Evolutionary conservation across 257 asterid species (phyloP).

Genomic region (Solanum gandarillasii): DNA sequence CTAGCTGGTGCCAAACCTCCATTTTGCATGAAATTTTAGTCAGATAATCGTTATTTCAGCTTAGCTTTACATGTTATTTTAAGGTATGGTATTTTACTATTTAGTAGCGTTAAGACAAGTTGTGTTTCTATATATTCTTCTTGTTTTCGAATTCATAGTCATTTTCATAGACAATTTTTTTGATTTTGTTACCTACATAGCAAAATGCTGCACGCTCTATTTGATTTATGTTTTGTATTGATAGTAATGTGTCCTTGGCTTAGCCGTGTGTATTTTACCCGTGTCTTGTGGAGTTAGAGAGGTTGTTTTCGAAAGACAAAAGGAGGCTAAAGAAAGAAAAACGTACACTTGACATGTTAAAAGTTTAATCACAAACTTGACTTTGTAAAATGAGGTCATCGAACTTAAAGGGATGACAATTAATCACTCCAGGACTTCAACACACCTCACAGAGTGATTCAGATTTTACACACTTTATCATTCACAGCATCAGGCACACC

Average conservation of each 20-base stretch:
- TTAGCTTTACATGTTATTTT: background rate
- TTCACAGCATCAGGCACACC: background rate
- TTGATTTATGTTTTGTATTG: background rate
- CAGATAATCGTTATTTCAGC: background rate
- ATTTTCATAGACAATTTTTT: background rate
- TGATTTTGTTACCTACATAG: no score
- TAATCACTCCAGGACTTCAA: background rate
- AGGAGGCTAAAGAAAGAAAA: background rate
- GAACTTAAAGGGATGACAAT: background rate
- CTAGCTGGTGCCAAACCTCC: slow-evolving; percentile 42
- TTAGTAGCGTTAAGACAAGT: background rate
- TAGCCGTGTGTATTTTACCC: background rate
- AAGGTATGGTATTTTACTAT: background rate
- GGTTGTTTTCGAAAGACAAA: background rate
- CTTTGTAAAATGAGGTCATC: background rate
- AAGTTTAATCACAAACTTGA: background rate
- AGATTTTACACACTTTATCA: background rate
- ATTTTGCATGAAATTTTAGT: slow-evolving; percentile 41
- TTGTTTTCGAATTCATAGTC: background rate
- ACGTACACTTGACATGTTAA: background rate
- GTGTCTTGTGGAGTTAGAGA: background rate
- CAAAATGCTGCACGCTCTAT: background rate
- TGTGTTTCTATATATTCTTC: background rate
- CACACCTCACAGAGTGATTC: background rate
- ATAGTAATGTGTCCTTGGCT: background rate